Conservation (phyloP, 306 rosid species). For the Quercus dentata region DNA sequence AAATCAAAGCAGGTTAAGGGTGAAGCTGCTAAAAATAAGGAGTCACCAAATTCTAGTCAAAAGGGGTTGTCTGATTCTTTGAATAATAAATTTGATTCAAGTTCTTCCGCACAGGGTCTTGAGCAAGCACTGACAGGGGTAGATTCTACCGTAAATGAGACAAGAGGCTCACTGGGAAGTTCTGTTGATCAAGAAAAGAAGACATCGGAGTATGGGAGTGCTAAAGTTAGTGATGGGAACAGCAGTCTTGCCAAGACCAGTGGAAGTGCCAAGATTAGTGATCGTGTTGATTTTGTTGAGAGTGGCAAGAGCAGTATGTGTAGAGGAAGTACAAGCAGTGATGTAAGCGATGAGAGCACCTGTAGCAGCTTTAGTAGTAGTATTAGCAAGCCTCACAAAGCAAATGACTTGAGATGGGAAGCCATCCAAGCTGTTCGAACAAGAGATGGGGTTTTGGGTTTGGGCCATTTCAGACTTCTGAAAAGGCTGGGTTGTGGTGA, state of each 20-base stretch:
- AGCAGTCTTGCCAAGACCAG: conserved; percentile 87
- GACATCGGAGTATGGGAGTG: conserved; percentile 76
- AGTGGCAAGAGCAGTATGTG: conserved; percentile 97
- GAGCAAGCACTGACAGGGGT: conserved; percentile 45
- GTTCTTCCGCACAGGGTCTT: conserved; percentile 44
- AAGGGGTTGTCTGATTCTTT: conserved; percentile 52
- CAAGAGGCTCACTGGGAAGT: conserved; percentile 54
- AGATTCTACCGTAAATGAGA: conserved; percentile 42
- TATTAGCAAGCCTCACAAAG: conserved; percentile 92
- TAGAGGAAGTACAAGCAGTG: conserved; percentile 98
- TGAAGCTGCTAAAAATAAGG: conserved; percentile 45
- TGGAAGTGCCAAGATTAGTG: conserved; percentile 91
- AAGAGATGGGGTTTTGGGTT: conserved; percentile 79
- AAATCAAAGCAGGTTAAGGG: conserved; percentile 41
- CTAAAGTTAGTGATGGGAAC: conserved; percentile 82
- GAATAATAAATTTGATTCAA: conserved; percentile 47
- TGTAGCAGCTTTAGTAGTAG: conserved; percentile 96
- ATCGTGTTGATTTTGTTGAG: conserved; percentile 78
- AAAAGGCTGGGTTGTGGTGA: conserved; percentile 99
- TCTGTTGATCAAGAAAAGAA: conserved; percentile 70
- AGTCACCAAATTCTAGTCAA: conserved; percentile 30
- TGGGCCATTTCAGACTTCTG: conserved; percentile 81
- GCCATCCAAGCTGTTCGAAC: conserved; percentile 87
- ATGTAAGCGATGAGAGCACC: conserved; percentile 91
- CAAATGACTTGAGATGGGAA: conserved; percentile 98